A percentile compares a stretch with the other conserved stretches of the same genome.
These are phyloP conservation scores for Selenicereus undatus DNA, from an alignment of 148 eudicot species.

Conservation along the genomic window DNA sequence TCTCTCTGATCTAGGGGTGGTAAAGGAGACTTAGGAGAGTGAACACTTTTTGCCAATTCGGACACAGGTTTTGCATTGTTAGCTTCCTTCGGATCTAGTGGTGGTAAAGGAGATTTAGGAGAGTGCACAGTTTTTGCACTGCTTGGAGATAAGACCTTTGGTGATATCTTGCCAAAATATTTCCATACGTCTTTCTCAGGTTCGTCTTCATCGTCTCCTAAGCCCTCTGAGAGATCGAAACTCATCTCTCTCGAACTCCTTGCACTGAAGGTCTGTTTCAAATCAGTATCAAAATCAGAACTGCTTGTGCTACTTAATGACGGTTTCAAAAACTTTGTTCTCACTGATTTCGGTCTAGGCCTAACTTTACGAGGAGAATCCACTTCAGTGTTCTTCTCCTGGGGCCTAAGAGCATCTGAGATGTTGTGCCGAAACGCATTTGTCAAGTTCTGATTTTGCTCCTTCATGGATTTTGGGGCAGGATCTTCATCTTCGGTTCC, in stretches of 20 bases:
- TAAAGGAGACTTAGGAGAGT: not conserved
- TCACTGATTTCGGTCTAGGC: constrained; percentile 56
- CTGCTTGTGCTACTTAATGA: constrained; percentile 23
- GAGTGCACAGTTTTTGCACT: constrained; percentile 12
- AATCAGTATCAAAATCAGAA: constrained; percentile 16
- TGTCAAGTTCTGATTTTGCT: constrained; percentile 1
- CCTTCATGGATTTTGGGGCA: too few relatives aligned
- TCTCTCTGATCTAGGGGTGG: constrained; percentile 6
- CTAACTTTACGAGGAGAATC: constrained; percentile 17
- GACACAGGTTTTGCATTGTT: constrained; percentile 6
- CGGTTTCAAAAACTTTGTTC: constrained; percentile 38
- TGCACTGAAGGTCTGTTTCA: constrained; percentile 25
- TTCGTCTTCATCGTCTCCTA: constrained; percentile 18
- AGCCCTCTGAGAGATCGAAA: constrained; percentile 4
- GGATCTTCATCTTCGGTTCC: not conserved
- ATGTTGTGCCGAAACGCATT: not conserved
- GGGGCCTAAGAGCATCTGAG: not conserved
- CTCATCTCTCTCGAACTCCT: constrained; percentile 9
- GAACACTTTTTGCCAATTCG: constrained; percentile 6
- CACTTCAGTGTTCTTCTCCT: constrained; percentile 9
- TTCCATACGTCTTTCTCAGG: not conserved
- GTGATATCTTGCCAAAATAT: constrained; percentile 7
- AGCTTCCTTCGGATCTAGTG: constrained; percentile 7
- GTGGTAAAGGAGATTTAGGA: not conserved
- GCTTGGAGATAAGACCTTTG: not conserved